A percentile compares a stretch with the other conserved stretches of the same genome.
Evolutionary conservation across 2,329 filamentous ascomycete species (phyloP).

Genomic region (Fusarium tricinctum): DNA sequence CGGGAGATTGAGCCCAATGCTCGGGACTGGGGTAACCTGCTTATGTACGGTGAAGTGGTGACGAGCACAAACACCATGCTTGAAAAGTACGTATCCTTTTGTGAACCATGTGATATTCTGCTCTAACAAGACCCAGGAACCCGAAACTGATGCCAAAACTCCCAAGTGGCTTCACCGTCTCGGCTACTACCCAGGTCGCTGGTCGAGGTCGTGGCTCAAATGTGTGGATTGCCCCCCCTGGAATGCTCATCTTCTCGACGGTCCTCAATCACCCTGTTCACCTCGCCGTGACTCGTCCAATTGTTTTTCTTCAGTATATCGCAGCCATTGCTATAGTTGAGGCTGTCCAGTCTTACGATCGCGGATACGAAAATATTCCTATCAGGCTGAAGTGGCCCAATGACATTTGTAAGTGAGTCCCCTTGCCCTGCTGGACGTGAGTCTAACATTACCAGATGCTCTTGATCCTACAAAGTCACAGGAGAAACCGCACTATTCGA

Average conservation of each 20-base stretch:
- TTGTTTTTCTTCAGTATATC: conserved; percentile 95
- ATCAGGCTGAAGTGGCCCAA: conserved; percentile 98
- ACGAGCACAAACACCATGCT: conserved; percentile 95
- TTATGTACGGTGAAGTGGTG: conserved; percentile 92
- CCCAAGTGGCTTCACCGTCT: conserved; percentile 87
- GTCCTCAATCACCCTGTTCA: conserved; percentile 86
- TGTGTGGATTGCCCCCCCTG: conserved; percentile 93
- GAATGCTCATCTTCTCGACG: conserved; percentile 88
- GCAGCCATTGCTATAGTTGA: conserved; percentile 88
- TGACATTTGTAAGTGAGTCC: conserved; percentile 77
- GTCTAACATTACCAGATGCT: conserved; percentile 64
- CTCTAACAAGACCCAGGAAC: conserved; percentile 69
- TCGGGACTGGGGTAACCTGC: conserved; percentile 77
- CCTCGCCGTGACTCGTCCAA: conserved; percentile 78
- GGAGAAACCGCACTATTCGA: conserved; percentile 74
- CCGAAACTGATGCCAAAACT: conserved; percentile 80
- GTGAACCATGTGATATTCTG: fast-evolving
- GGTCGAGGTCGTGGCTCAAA: conserved; percentile 91
- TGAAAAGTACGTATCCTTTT: conserved; percentile 75
- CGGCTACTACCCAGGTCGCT: conserved; percentile 88
- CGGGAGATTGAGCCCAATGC: conserved; percentile 69
- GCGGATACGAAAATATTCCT: conserved; percentile 79
- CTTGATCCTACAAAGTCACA: conserved; percentile 71
- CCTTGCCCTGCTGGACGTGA: fast-evolving
- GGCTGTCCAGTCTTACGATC: conserved; percentile 84